A percentile compares a stretch with the other conserved stretches of the same genome.
These are phyloP conservation scores for Podaxis mareebaensis DNA, from an alignment of 768 basidiomycete species.

Conservation along the genomic window DNA sequence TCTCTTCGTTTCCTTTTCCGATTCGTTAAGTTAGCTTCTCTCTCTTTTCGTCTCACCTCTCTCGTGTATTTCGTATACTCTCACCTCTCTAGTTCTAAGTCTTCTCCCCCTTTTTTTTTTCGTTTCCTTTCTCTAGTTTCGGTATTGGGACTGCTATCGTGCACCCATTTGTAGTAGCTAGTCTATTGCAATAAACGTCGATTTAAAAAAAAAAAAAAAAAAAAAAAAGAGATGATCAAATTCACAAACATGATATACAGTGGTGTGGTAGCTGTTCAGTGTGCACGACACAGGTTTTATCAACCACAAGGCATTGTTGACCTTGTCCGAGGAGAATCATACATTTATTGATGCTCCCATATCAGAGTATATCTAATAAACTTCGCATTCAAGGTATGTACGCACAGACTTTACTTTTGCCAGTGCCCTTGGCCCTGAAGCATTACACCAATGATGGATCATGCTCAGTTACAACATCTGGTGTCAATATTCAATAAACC, in stretches of 20 bases:
- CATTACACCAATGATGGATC: conserved; percentile 20
- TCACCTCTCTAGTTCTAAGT: too few species aligned
- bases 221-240: conserved; percentile 16
- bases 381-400: conserved; percentile 19
- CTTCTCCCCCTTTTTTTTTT: too few species aligned
- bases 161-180: too few species aligned
- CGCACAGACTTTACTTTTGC: conserved; percentile 27
- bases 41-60: too few species aligned
- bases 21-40: too few species aligned
- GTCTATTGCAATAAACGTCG: too few species aligned
- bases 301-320: conserved; percentile 26
- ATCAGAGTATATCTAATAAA: neutral
- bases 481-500: neutral
- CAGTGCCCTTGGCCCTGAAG: conserved; percentile 18
- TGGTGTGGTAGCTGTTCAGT: conserved; percentile 29
- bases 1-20: too few species aligned
- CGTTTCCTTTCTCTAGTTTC: too few species aligned
- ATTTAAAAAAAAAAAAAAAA: too few species aligned
- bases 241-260: conserved; percentile 23
- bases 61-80: too few species aligned
- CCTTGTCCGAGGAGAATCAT: conserved; percentile 29
- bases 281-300: conserved; percentile 31
- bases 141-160: too few species aligned
- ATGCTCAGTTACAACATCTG: conserved; percentile 27
- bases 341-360: neutral